Base-by-base conservation (phyloP, 495 filamentous ascomycete species). In the Lepraria neglecta region DNA sequence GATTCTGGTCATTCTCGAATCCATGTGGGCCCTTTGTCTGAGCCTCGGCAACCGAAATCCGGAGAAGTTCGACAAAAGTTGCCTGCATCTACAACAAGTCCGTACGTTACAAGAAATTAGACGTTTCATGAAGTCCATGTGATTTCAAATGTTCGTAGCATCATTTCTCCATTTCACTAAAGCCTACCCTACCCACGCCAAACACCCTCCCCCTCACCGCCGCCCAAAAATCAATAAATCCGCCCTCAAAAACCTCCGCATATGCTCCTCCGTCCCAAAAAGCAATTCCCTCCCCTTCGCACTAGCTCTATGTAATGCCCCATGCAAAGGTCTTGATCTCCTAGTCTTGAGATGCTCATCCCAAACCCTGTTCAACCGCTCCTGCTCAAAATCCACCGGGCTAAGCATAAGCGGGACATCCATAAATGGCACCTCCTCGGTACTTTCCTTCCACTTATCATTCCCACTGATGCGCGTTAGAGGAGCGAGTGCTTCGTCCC, bases 401-500 rank as follows among this genome's bases (percentile, higher is more conserved):
- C 68, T 74, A 14, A 76, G 48, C 27, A 76, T 65, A 15, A 75
- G 62, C 0, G 70, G 73, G 30, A 74, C 72, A 33, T 73, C 64
- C 60, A 71, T 70, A 24, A 66, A 17, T 15, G 44, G 44, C 6
- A 9, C 53, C 62, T 73, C 78, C 64, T 77, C 72, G n/a, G 75
- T 74, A 59, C 68, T 72, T 64, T 69, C 73, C 72, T 75, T 80
- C 80, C 73, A 86, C 59, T 63, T 70, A 59, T 76, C 77, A 64
- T 52, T 79, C 58, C 81, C 82, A 68, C 75, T 80, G 62, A 79
- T 78, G 58, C 71, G 70, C 52, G 80, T 83, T 61, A 91, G 70
- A 3, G 87, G 86, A 35, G 80, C 82, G 4, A 91, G 77, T 2
- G 87, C 89, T 51, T 88, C 84, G 59, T 91, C 86, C 88, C 87